phyloP scores from a whole-genome alignment of 2,329 filamentous ascomycete genomes.

The Ophiostoma ulmi region DNA sequence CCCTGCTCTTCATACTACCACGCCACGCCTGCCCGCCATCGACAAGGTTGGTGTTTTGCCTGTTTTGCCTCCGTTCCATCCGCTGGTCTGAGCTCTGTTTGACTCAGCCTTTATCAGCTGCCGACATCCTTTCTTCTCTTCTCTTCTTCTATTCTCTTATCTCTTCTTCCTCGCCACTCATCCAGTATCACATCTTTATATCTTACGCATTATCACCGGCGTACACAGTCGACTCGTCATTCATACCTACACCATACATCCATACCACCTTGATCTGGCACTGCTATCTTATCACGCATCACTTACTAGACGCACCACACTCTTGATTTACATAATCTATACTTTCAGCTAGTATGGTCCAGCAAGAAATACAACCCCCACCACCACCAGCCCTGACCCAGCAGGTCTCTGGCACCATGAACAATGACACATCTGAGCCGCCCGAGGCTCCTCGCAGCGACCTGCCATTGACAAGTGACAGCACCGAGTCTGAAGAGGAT shows the following conservation, averaged over 20 bases:
- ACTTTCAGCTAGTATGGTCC: conserved; percentile 6
- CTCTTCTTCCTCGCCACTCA: background rate
- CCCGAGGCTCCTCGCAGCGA: background rate
- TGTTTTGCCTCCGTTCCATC: conserved; percentile 19
- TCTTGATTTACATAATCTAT: too few relatives aligned
- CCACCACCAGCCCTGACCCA: conserved; percentile 8
- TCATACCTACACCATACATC: background rate
- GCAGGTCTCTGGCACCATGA: conserved; percentile 17
- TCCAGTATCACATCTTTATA: background rate
- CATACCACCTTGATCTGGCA: background rate
- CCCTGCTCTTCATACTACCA: background rate
- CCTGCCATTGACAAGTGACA: conserved; percentile 19
- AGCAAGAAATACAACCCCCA: conserved; percentile 17
- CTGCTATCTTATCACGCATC: background rate
- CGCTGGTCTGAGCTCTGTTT: conserved; percentile 18
- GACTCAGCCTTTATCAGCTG: conserved; percentile 8
- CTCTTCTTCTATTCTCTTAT: background rate
- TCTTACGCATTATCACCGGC: background rate
- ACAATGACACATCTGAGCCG: conserved; percentile 17
- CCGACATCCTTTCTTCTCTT: background rate
- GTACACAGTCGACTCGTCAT: background rate
- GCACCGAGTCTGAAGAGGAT: conserved; percentile 24
- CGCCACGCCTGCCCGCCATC: background rate
- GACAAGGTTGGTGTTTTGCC: conserved; percentile 11
- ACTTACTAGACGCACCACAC: background rate